These are phyloP conservation scores for Pilaira anomala DNA, from an alignment of 192 early-diverging fungal genomes.

Conservation along the genomic window DNA sequence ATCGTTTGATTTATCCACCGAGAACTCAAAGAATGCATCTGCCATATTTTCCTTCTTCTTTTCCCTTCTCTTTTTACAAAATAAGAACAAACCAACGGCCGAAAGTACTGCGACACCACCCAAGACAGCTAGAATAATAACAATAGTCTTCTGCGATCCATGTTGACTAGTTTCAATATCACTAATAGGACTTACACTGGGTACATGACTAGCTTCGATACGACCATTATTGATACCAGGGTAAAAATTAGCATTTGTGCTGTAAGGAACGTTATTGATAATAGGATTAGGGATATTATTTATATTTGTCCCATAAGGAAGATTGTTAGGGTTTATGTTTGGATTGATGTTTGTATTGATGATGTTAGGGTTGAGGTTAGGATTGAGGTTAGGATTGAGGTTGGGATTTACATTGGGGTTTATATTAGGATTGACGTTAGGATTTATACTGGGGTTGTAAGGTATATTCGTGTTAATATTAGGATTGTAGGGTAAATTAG, in stretches of 20 bases:
- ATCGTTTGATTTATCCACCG: conserved; percentile 2
- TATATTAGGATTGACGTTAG: background rate
- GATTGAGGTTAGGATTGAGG: too few species aligned
- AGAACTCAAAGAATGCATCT: conserved; percentile 15
- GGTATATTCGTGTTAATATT: background rate
- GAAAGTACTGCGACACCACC: conserved; percentile 5
- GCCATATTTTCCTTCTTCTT: conserved; percentile 16
- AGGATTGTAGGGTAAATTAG: background rate
- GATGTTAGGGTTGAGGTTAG: too few species aligned
- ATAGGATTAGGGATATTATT: too few species aligned
- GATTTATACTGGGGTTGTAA: background rate
- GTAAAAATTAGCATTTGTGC: too few species aligned
- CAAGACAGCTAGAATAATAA: conserved; percentile 2
- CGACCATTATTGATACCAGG: too few species aligned
- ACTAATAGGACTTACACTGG: too few species aligned
- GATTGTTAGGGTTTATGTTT: too few species aligned
- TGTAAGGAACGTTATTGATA: too few species aligned
- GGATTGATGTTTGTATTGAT: too few species aligned
- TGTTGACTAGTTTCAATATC: background rate
- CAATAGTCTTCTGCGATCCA: background rate
- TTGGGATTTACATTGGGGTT: too few species aligned
- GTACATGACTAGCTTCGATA: too few species aligned
- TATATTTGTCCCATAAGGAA: too few species aligned
- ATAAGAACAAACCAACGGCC: conserved; percentile 10
- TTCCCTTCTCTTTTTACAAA: conserved; percentile 14